A percentile compares a stretch with the other conserved stretches of the same genome.
Evolutionary conservation across 2,329 filamentous ascomycete species (phyloP).

Genomic region (Arthrobotrys pseudoclavata): DNA sequence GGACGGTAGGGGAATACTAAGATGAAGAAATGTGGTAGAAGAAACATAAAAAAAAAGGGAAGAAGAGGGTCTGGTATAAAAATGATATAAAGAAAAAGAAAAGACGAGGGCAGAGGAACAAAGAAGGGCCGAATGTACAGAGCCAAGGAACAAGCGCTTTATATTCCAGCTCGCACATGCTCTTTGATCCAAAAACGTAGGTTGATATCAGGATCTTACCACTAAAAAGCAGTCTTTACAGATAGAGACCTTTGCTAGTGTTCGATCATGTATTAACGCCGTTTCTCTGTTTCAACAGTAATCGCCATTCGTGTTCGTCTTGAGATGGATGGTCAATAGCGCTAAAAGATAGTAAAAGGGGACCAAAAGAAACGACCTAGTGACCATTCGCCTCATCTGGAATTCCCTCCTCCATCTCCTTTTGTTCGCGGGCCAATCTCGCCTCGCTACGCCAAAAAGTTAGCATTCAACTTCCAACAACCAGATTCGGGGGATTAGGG

Average conservation of each 20-base stretch:
- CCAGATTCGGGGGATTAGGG: background rate
- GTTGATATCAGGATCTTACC: constrained; percentile 12
- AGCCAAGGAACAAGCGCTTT: constrained; percentile 16
- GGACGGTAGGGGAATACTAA: constrained; percentile 43
- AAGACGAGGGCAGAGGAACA: constrained; percentile 14
- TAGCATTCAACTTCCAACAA: constrained; percentile 31
- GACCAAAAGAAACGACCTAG: constrained; percentile 23
- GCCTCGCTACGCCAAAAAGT: constrained; percentile 62
- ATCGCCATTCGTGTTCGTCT: constrained; percentile 22
- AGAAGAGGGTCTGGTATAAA: constrained; percentile 26
- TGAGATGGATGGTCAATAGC: constrained; percentile 9
- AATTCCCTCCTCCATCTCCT: constrained; percentile 56
- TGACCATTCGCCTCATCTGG: constrained; percentile 56
- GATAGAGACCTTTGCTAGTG: background rate
- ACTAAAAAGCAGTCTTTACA: background rate
- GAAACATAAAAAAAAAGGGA: constrained; percentile 41
- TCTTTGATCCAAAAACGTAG: constrained; percentile 4
- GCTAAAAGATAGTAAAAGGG: constrained; percentile 25
- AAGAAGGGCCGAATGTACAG: background rate
- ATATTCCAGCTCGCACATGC: constrained; percentile 23
- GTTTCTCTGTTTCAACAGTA: constrained; percentile 24
- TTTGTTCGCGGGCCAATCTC: constrained; percentile 63
- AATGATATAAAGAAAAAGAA: constrained; percentile 15
- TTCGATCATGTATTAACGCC: constrained; percentile 22
- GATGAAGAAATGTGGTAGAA: constrained; percentile 43